Evolutionary conservation across 2,329 filamentous ascomycete species (phyloP).

Genomic region (Venturiaceae sp.): DNA sequence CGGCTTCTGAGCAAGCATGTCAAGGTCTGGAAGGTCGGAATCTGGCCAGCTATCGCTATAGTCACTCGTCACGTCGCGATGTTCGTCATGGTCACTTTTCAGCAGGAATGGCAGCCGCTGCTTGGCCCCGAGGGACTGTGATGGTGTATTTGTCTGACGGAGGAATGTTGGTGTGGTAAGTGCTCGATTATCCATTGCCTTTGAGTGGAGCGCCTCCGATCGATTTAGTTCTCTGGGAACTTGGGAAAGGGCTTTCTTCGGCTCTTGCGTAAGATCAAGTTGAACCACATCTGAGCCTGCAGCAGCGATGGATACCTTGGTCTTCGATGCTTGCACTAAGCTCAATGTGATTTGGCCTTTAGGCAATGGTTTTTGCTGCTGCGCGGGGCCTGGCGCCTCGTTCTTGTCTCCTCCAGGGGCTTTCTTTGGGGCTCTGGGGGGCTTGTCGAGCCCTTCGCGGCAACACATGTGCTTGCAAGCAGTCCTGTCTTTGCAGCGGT

Average conservation of each 20-base stretch:
- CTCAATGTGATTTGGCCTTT: conserved; percentile 4
- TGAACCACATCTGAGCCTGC: not conserved
- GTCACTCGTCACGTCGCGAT: not conserved
- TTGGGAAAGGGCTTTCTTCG: not conserved
- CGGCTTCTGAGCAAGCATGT: not conserved
- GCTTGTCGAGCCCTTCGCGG: conserved; percentile 59
- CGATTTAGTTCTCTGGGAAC: not conserved
- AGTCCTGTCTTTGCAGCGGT: conserved; percentile 54
- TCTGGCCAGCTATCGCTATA: not conserved
- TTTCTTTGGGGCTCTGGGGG: conserved; percentile 38
- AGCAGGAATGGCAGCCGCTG: not conserved
- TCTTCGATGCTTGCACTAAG: not conserved
- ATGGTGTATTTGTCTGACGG: not conserved
- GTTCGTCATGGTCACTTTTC: not conserved
- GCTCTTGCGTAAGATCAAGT: not conserved
- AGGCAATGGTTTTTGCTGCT: not conserved
- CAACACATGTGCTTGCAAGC: conserved; percentile 66
- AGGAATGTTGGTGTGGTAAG: not conserved
- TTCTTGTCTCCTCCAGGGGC: conserved; percentile 7
- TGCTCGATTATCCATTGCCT: not conserved
- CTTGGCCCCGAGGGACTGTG: not conserved
- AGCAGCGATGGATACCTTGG: not conserved
- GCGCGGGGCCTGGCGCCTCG: not conserved
- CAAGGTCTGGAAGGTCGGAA: not conserved
- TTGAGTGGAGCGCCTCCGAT: not conserved